Base-by-base conservation (phyloP, 768 basidiomycete species). In the Lactarius tabidus region DNA sequence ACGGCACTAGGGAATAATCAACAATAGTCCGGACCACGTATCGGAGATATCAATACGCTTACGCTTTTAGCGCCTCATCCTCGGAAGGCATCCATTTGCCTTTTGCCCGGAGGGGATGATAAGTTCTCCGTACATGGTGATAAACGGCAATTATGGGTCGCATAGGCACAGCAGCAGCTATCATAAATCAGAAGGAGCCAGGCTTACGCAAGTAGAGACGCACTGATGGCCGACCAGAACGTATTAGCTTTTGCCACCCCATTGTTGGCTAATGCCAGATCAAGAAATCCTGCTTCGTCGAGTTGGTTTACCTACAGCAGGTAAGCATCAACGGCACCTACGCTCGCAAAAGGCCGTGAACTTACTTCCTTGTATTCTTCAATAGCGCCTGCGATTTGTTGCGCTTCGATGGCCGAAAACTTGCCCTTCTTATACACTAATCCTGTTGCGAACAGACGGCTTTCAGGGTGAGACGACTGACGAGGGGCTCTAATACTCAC, bases 371-470 rank as follows among this genome's bases (percentile, higher is more conserved):
- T 81, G 72, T 86, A 91, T 10, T 76, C 74, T 62, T 88, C 85
- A 39, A 93, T 85, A 8, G 90, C 91, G 17, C 75, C 74, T 67
- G 77, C 80, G 1, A 93, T 74, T 67, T 87, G 86, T 29, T 85
- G 80, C 63, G 86, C 88, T 71, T 94, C 91, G 48, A 85, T 85
- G 0, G 87, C 84, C 29, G 90, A 91, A 71, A 94, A 94, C 72
- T 91, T 93, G 17, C 91, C 91, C 75, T 92, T 92, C 77, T 88
- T 92, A 74, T 91, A 93, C 2, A 90, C 82, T n/a, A 93, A 82
- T 36, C 90, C 91, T 93, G 63, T 28, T 65, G 53, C 29, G 53
- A 61, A 67, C 65, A 17, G 55, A 36, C 9, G 62, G 35, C 41
- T 59, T 31, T 26, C 26, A 36, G 38, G 43, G 45, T 60, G 36